These are phyloP conservation scores for Penicillium samsonianum DNA, from an alignment of 495 filamentous ascomycete species.

Conservation along the genomic window DNA sequence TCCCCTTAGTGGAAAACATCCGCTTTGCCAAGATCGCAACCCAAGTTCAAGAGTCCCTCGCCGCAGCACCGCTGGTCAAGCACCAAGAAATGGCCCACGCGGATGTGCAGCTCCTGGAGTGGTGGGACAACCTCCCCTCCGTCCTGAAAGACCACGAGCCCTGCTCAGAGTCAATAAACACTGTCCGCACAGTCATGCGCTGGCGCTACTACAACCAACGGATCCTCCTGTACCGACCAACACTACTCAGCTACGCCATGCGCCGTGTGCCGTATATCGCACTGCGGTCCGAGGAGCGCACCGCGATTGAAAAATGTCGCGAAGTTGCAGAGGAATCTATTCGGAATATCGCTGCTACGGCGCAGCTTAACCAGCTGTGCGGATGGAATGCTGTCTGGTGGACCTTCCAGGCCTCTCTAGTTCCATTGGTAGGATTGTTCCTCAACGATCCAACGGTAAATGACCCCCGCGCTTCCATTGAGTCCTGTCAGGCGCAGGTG, in stretches of 20 bases:
- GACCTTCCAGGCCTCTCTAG: constrained; percentile 76
- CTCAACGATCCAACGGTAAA: constrained; percentile 60
- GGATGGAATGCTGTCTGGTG: constrained; percentile 87
- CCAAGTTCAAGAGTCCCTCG: constrained; percentile 73
- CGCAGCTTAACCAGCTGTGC: constrained; percentile 70
- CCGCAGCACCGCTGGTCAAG: constrained; percentile 64
- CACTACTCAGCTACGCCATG: constrained; percentile 69
- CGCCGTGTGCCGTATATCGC: constrained; percentile 61
- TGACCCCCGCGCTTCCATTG: constrained; percentile 55
- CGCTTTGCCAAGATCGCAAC: constrained; percentile 80
- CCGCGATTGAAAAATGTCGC: constrained; percentile 67
- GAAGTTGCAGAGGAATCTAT: constrained; percentile 70
- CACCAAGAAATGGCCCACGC: constrained; percentile 64
- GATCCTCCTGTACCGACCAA: constrained; percentile 76
- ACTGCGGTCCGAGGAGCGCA: constrained; percentile 63
- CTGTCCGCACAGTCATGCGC: constrained; percentile 73
- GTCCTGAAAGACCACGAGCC: constrained; percentile 68
- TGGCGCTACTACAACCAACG: constrained; percentile 80
- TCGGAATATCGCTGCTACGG: constrained; percentile 66
- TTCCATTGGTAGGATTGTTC: constrained; percentile 72
- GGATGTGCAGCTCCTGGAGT: constrained; percentile 67
- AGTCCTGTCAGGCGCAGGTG: constrained; percentile 54
- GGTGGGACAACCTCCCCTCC: constrained; percentile 70
- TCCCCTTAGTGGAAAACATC: constrained; percentile 75
- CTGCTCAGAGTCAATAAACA: constrained; percentile 68